These are phyloP conservation scores for Aspergillus sp. DNA, from an alignment of 2,329 filamentous ascomycete genomes.

Conservation along the genomic window DNA sequence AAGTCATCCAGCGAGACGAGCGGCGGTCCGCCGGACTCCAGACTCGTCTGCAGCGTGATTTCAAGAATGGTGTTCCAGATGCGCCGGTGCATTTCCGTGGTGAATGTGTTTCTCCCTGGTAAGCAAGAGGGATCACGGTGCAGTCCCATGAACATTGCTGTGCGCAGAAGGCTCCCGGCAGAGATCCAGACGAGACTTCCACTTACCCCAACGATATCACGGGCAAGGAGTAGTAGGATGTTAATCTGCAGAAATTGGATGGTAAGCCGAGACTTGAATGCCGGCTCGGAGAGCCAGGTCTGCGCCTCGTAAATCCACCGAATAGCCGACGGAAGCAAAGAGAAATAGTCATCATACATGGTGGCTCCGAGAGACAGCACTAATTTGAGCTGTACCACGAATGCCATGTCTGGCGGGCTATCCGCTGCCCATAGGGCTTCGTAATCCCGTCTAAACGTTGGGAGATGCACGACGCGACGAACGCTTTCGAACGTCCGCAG, in stretches of 20 bases:
- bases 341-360: constrained; percentile 52
- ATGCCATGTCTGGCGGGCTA: constrained; percentile 37
- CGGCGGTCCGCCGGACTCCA: constrained; percentile 36
- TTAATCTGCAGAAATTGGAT: constrained; percentile 52
- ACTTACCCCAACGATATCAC: constrained; percentile 34
- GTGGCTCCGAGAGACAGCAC: constrained; percentile 58
- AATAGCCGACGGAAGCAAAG: constrained; percentile 49
- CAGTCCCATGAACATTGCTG: constrained; percentile 41
- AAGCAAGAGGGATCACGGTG: constrained; percentile 40
- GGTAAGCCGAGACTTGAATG: constrained; percentile 53
- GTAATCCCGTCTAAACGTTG: constrained; percentile 56
- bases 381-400: constrained; percentile 58
- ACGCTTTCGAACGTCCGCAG: constrained; percentile 56
- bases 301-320: constrained; percentile 60
- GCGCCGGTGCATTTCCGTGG: constrained; percentile 27
- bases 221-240: constrained; percentile 38
- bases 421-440: constrained; percentile 49
- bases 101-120: constrained; percentile 19
- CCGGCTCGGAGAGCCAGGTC: constrained; percentile 54
- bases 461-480: constrained; percentile 57
- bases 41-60: constrained; percentile 35
- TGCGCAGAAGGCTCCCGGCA: constrained; percentile 36
- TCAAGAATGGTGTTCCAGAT: constrained; percentile 37
- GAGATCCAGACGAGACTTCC: constrained; percentile 39
- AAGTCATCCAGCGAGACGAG: constrained; percentile 36